phyloP scores from a whole-genome alignment of 495 filamentous ascomycete species.

The Haplographium delicatum region DNA sequence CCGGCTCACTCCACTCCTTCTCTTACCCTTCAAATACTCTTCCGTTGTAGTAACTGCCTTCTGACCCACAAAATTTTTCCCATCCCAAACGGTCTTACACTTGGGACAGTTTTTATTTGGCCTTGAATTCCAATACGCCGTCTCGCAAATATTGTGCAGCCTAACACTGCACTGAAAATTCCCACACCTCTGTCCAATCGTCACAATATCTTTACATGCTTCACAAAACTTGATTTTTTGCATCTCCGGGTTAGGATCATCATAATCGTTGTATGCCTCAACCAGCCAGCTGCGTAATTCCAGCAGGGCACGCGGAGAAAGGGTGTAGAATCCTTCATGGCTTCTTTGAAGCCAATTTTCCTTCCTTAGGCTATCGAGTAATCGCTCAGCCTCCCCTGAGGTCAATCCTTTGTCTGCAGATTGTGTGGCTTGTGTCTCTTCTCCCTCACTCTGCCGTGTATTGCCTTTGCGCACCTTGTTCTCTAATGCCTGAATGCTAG shows the following conservation, averaged over 20 bases:
- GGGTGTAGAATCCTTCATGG: conserved; percentile 61
- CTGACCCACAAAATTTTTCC: conserved; percentile 75
- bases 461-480: conserved; percentile 45
- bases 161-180: conserved; percentile 61
- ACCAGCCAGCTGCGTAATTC: conserved; percentile 80
- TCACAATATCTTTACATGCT: conserved; percentile 88
- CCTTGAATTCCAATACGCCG: conserved; percentile 61
- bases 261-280: conserved; percentile 72
- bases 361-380: conserved; percentile 62
- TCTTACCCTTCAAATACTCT: conserved; percentile 36
- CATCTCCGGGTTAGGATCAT: conserved; percentile 47
- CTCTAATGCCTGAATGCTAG: conserved; percentile 64
- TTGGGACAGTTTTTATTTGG: conserved; percentile 64
- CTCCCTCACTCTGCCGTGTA: conserved; percentile 37
- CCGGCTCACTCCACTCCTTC: conserved; percentile 36
- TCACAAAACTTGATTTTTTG: conserved; percentile 80
- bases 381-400: conserved; percentile 67
- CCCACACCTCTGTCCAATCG: conserved; percentile 76
- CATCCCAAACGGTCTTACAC: conserved; percentile 69
- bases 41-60: conserved; percentile 53
- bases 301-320: conserved; percentile 73
- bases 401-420: conserved; percentile 51
- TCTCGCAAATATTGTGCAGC: conserved; percentile 72
- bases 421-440: conserved; percentile 28
- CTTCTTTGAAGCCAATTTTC: conserved; percentile 84